These are phyloP conservation scores for Laetiporus sulphureus DNA, from an alignment of 1,284 basidiomycete species.

Conservation along the genomic window DNA sequence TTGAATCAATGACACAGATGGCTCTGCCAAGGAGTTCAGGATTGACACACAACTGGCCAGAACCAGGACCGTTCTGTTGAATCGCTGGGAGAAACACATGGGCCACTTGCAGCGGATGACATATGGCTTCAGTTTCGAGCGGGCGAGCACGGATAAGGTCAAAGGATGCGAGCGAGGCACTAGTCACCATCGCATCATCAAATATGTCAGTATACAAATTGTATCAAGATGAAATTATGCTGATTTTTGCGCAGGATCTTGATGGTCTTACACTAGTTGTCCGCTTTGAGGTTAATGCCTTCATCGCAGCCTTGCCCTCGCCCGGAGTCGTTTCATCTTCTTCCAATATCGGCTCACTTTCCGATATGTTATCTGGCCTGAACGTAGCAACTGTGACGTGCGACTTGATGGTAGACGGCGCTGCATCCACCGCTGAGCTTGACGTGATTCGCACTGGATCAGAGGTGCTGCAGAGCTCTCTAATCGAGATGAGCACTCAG, in stretches of 20 bases:
- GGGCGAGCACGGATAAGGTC: conserved; percentile 34
- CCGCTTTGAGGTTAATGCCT: conserved; percentile 28
- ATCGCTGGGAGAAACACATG: conserved; percentile 25
- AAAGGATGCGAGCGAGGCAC: conserved; percentile 35
- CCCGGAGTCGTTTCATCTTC: background rate
- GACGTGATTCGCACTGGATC: conserved; percentile 32
- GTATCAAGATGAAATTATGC: background rate
- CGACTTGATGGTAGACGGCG: background rate
- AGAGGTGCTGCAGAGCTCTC: conserved; percentile 32
- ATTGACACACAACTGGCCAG: conserved; percentile 53
- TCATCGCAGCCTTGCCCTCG: conserved; percentile 6
- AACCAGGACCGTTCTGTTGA: conserved; percentile 43
- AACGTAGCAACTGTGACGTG: conserved; percentile 14
- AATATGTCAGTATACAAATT: conserved; percentile 33
- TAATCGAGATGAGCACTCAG: conserved; percentile 44
- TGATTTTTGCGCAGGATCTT: conserved; percentile 14
- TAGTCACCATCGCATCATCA: conserved; percentile 45
- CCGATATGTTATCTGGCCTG: conserved; percentile 23
- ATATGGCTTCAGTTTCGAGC: conserved; percentile 46
- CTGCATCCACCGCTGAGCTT: conserved; percentile 18
- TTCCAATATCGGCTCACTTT: conserved; percentile 26
- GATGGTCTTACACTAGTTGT: conserved; percentile 26
- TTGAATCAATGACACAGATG: conserved; percentile 35
- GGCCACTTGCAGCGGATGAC: conserved; percentile 15
- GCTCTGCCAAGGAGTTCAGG: conserved; percentile 36